Base-by-base conservation (phyloP, 345 rosid species). In the Aurinia saxatilis region DNA sequence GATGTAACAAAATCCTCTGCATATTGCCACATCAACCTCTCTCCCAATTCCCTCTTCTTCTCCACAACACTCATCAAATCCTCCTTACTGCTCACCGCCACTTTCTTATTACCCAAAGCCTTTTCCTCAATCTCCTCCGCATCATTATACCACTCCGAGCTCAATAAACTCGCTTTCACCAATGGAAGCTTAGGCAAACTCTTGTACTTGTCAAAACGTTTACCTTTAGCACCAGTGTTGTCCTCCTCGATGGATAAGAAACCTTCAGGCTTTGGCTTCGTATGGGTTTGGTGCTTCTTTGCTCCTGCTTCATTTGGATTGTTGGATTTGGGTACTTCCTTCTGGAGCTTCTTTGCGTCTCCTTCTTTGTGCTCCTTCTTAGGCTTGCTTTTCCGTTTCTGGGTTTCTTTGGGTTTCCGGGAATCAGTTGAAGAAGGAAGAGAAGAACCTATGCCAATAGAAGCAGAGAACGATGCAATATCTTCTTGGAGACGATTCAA, bases 21-120 rank as follows among this genome's bases (percentile, higher is more conserved):
- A 60, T 81, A 93, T 73, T 90, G 97, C 83, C 84, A 80, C 78
- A 90, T 68, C 80, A 93, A 55, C 50, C 90, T 77, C 78, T 93
- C 99, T 29, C 91, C 99, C 36, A 87, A 25, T 68, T 82, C 84
- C 63, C 79, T 82, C 80, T 84, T 90, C 78, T 65, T 60, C 77
- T 77, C 91, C 71, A 78, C n/a, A n/a, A n/a, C n/a, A n/a, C n/a
- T n/a, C n/a, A n/a, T 81, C 84, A 84, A 73, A 33, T 80, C 90
- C 57, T 68, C 81, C 75, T 79, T 74, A 6, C 73, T 74, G 38
- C 47, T 59, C 63, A 72, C 73, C 16, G 67, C 78, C 74, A 66
- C 41, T 65, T 47, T 73, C 63, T 42, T 27, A 2, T 29, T 46
- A 67, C 87, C 77, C n/a, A 90, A 64, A 8, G 85, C 90, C 68